phyloP scores from a whole-genome alignment of 768 basidiomycete species.

The Boletus pseudopeckii region DNA sequence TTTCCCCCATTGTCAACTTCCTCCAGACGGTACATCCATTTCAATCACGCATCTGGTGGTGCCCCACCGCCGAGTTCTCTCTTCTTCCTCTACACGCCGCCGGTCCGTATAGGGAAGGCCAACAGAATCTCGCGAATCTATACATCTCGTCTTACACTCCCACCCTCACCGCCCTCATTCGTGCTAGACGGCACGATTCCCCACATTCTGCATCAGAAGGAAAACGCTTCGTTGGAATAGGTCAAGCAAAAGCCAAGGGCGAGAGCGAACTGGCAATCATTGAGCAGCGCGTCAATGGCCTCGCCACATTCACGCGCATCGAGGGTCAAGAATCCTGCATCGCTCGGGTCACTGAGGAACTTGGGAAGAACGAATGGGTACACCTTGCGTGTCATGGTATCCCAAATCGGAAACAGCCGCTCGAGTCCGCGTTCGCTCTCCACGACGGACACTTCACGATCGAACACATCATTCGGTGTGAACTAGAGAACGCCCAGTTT shows the following conservation, averaged over 20 bases:
- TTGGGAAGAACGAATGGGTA: slow-evolving; percentile 12
- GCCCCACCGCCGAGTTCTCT: not conserved
- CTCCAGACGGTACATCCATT: not conserved
- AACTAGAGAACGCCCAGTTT: slow-evolving; percentile 8
- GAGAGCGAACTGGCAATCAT: not conserved
- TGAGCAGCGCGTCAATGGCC: not conserved
- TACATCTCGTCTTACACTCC: slow-evolving; percentile 20
- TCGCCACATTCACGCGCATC: not conserved
- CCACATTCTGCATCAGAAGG: not conserved
- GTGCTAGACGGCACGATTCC: not conserved
- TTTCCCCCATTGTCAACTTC: not conserved
- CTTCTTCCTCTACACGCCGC: not conserved
- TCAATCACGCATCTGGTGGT: not conserved
- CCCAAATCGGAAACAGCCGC: slow-evolving; percentile 6
- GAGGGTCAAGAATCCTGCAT: not conserved
- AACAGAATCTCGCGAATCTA: slow-evolving; percentile 1
- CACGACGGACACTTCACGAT: slow-evolving; percentile 7
- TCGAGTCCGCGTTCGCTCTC: slow-evolving; percentile 18
- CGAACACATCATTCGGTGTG: slow-evolving; percentile 2
- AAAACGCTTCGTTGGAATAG: slow-evolving; percentile 1
- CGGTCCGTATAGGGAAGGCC: not conserved
- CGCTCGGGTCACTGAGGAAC: not conserved
- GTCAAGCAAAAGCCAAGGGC: not conserved
- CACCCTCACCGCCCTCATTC: slow-evolving; percentile 7
- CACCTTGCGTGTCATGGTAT: slow-evolving; percentile 28